Base-by-base conservation (phyloP, 352 stramenopile genomes). In the Thraustotheca clavata region DNA sequence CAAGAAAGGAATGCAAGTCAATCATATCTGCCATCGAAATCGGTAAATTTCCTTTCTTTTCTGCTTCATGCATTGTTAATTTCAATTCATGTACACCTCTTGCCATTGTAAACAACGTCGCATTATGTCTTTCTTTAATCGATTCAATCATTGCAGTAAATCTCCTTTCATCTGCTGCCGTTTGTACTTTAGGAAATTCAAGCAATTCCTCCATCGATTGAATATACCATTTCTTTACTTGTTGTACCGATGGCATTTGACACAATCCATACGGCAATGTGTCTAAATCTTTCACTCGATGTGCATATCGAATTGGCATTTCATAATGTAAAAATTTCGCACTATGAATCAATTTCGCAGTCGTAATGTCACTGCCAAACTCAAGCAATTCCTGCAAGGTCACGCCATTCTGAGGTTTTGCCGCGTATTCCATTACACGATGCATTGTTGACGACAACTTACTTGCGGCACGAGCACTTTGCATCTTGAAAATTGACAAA, bases 41-140 rank as follows among this genome's bases (percentile, higher is more conserved):
- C 62, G 86, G 79, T 16, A 67, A 72, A 40, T 73, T 39, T 3
- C 36, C 36, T 24, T 60, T 70, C 2, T 22, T 33, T 11, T 68
- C 63, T 12, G 59, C 50, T 7, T 75, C 69, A 11, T 67, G 40
- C 59, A 82, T 84, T 59, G 95, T 72, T 73, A 91, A 79, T 59
- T 98, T 96, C 67, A 99, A 89, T 82, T 99, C 94, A 69, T 98
- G 97, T 7, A 98, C 95, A 35, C 96, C 97, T 60, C 96, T 94
- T n/a, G 97, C 97, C 95, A 99, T 99, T 24, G 98, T 99, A 35
- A 99, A 97, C 12, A 99, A 82, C 27, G 98, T 98, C 33, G 89
- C 86, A n/a, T 88, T 95, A 77, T 99, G 97, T 12, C 96, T 76
- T 35, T 96, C 83, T 76, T 99, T 99, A 67, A 99, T 98, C 57